phyloP scores from a whole-genome alignment of 1,284 basidiomycete genomes.

The Malassezia slooffiae region DNA sequence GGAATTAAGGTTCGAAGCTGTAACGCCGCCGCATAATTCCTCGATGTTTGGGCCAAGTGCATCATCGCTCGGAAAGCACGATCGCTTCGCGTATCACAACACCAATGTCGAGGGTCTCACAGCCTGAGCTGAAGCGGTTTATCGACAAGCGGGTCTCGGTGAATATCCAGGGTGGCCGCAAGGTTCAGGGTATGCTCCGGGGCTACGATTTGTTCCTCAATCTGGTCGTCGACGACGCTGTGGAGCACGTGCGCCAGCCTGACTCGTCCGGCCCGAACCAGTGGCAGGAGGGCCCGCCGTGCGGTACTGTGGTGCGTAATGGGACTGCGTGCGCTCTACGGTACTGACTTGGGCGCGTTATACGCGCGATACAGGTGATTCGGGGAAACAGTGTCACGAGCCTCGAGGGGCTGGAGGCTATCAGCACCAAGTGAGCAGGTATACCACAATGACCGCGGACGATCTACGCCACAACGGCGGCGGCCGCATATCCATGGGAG shows the following conservation, averaged over 20 bases:
- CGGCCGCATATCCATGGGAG: too few species aligned
- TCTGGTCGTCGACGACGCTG: slow-evolving; percentile 86
- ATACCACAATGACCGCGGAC: too few species aligned
- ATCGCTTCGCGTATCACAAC: too few species aligned
- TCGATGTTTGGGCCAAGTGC: too few species aligned
- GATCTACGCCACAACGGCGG: too few species aligned
- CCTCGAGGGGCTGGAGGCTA: slow-evolving; percentile 37
- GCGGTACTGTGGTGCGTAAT: slow-evolving; percentile 38
- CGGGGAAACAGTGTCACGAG: slow-evolving; percentile 44
- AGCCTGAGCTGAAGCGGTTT: slow-evolving; percentile 53
- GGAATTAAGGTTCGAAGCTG: too few species aligned
- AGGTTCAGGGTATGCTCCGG: slow-evolving; percentile 85
- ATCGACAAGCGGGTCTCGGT: slow-evolving; percentile 97
- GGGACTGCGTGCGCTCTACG: background rate
- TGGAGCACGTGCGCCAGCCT: slow-evolving; percentile 86
- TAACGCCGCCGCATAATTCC: slow-evolving; percentile 7
- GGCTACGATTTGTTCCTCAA: slow-evolving; percentile 99
- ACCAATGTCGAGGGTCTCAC: slow-evolving; percentile 43
- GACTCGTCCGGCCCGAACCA: slow-evolving; percentile 49
- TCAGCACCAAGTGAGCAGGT: slow-evolving; percentile 23
- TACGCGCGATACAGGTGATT: too few species aligned
- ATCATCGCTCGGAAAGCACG: too few species aligned
- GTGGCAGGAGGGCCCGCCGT: slow-evolving; percentile 33
- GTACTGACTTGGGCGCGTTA: too few species aligned
- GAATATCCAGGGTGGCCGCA: slow-evolving; percentile 88